Conservation (phyloP, 345 rosid species). For the Rhizophora mangle region DNA sequence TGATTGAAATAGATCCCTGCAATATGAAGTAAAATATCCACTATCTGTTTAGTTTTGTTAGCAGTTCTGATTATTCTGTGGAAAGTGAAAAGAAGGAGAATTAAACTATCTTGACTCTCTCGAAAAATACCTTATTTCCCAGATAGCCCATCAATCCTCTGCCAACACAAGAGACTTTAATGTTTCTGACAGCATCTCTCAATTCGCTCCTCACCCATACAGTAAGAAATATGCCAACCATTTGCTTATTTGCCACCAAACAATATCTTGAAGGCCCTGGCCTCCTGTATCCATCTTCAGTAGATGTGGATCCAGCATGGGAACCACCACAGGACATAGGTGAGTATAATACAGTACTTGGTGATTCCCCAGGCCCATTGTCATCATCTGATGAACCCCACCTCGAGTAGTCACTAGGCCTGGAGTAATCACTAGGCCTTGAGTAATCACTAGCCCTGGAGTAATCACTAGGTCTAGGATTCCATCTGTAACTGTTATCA, state of each 20-base stretch:
- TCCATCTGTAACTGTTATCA: constrained; percentile 51
- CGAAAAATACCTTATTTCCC: constrained; percentile 78
- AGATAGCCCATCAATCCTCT: constrained; percentile 99
- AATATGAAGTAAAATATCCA: constrained; percentile 22
- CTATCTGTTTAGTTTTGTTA: not conserved
- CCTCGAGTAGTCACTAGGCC: constrained; percentile 86
- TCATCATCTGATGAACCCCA: constrained; percentile 98
- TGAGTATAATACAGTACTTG: constrained; percentile 71
- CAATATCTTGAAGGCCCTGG: constrained; percentile 80
- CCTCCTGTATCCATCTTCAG: constrained; percentile 58
- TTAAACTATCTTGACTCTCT: not conserved
- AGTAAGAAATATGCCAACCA: constrained; percentile 96
- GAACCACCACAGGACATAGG: constrained; percentile 54
- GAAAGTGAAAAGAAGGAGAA: constrained; percentile 6
- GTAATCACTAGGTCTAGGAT: constrained; percentile 32
- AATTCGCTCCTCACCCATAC: constrained; percentile 92
- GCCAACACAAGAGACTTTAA: constrained; percentile 97
- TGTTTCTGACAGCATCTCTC: constrained; percentile 77
- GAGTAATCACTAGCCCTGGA: constrained; percentile 72
- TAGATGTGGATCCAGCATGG: constrained; percentile 45
- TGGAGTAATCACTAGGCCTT: constrained; percentile 81
- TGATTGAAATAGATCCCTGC: constrained; percentile 94
- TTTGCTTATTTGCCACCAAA: constrained; percentile 88
- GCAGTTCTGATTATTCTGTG: constrained; percentile 6
- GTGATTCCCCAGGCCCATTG: constrained; percentile 81